Evolutionary conservation across 345 rosid genomes (phyloP), one percentile per base, ranked within the genome.

Genomic region (Erucastrum elatum): DNA sequence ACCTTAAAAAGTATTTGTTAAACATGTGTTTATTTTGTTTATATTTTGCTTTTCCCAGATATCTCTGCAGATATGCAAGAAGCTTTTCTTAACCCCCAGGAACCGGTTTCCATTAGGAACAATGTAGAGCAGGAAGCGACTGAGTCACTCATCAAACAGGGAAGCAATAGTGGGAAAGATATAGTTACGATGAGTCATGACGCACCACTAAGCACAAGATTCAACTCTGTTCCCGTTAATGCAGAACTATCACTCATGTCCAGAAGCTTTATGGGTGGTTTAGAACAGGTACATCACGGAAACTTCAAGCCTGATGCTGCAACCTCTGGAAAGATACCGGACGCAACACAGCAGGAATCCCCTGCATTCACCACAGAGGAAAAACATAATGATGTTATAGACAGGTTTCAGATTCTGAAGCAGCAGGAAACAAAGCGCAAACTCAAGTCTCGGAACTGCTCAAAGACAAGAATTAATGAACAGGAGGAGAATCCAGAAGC

Each of bases 401-500:
- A 87, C 60, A 81, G 88, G 81, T 87, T 79, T 79, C 69, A 74
- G 64, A 82, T 84, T 70, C 87, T 87, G 26, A 84, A 82, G 72
- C 21, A 51, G 67, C 84, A 65, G 59, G 82, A 31, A 30, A 79
- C 74, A 17, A 35, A 39, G 5, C 59, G 39, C 46, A 73, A 64
- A 17, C 66, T 64, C 59, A 71, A 56, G 70, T 68, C 80, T 60
- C 74, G 61, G 68, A 49, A 69, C 39, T 13, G n/a, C 75, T 9
- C 56, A 62, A 66, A 27, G 26, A 72, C 49, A 21, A 76, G 64
- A 13, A 17, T 63, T 6, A 35, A 15, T 49, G 71, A 53, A n/a
- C 44, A 56, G 37, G 62, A 53, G 51, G 72, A 75, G 26, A 74
- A 30, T 41, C 75, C 25, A 64, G 83, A 75, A 70, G 80, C 71